phyloP scores from a whole-genome alignment of 345 rosid genomes.

The Citrus trifoliata region DNA sequence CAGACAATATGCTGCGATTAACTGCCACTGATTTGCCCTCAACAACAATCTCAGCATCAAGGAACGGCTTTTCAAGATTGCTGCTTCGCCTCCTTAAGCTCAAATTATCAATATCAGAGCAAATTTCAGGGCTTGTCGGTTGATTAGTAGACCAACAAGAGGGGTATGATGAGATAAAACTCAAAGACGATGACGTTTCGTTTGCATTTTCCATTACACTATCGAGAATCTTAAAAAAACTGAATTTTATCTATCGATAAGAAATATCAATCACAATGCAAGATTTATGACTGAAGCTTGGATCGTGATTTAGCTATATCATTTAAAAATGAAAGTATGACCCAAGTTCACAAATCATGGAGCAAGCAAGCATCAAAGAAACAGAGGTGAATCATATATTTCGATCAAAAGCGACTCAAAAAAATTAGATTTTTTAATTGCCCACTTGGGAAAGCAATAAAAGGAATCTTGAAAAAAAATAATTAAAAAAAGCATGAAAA shows the following conservation, averaged over 20 bases:
- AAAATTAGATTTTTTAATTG: too few relatives aligned
- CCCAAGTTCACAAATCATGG: neutral
- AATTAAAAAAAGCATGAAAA: too few relatives aligned
- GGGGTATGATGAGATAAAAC: constrained; percentile 24
- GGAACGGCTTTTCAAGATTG: constrained; percentile 25
- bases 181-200: constrained; percentile 31
- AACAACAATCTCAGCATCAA: constrained; percentile 28
- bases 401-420: too few relatives aligned
- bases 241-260: too few relatives aligned
- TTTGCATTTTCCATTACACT: constrained; percentile 27
- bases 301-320: neutral
- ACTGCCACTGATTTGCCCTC: constrained; percentile 36
- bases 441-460: too few relatives aligned
- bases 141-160: constrained; percentile 18
- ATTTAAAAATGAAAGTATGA: neutral
- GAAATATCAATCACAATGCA: neutral
- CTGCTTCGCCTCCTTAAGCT: constrained; percentile 32
- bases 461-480: too few relatives aligned
- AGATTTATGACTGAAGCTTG: neutral
- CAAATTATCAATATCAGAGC: constrained; percentile 19
- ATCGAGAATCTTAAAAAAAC: too few relatives aligned
- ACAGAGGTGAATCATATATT: too few relatives aligned
- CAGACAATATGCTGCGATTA: constrained; percentile 42
- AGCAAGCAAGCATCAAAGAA: neutral
- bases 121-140: constrained; percentile 10